These are phyloP conservation scores for Cladosporium sp. DNA, from an alignment of 2,329 filamentous ascomycete genomes.

Conservation along the genomic window DNA sequence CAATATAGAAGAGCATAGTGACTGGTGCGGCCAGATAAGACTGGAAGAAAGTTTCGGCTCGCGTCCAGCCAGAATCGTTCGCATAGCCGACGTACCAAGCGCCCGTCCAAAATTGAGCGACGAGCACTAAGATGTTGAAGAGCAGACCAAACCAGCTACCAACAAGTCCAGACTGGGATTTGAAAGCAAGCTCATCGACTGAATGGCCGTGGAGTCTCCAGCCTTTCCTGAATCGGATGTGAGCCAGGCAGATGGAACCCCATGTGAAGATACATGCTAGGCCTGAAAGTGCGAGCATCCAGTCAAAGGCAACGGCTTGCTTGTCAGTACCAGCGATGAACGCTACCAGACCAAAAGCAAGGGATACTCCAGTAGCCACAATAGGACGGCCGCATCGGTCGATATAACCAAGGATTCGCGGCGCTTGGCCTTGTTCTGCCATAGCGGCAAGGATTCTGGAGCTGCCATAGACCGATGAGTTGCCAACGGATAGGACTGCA, in stretches of 20 bases:
- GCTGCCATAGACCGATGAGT: constrained; percentile 40
- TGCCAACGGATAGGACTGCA: constrained; percentile 52
- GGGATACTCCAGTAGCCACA: constrained; percentile 42
- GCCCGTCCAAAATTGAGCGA: constrained; percentile 38
- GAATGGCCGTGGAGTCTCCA: constrained; percentile 55
- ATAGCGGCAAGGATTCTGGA: constrained; percentile 43
- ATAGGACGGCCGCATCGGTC: constrained; percentile 58
- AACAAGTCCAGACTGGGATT: constrained; percentile 57
- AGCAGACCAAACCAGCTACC: constrained; percentile 59
- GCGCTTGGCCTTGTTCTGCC: constrained; percentile 55
- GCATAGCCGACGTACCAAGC: constrained; percentile 20
- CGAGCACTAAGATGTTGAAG: constrained; percentile 47
- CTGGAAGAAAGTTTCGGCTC: constrained; percentile 26
- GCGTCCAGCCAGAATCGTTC: constrained; percentile 13
- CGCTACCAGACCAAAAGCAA: constrained; percentile 53
- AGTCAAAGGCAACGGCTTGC: constrained; percentile 51
- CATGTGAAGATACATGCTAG: constrained; percentile 71
- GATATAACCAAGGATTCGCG: constrained; percentile 55
- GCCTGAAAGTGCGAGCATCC: constrained; percentile 66
- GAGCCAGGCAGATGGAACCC: constrained; percentile 63
- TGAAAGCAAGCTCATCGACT: constrained; percentile 54
- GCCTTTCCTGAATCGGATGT: constrained; percentile 63
- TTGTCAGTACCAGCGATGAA: constrained; percentile 49
- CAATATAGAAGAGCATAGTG: constrained; percentile 28
- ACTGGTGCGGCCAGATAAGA: constrained; percentile 31